phyloP scores from a whole-genome alignment of 108 stramenopile species.

The Aurantiochytrium sp. region DNA sequence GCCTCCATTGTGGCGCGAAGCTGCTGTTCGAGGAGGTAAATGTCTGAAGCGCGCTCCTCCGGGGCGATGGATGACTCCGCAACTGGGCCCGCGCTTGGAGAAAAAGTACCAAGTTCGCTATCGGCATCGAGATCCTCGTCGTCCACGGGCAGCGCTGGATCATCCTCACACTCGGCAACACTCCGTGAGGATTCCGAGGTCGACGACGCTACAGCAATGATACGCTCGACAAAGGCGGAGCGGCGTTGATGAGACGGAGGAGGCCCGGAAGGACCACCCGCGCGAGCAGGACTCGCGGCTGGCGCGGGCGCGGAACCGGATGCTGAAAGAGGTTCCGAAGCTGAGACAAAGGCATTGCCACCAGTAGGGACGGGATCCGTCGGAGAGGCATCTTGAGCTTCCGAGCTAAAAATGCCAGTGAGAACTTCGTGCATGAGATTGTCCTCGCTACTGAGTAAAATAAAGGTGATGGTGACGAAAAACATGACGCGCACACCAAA shows the following conservation, averaged over 20 bases:
- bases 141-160: no score
- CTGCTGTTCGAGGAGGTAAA: neutral
- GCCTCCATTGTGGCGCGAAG: conserved; percentile 3
- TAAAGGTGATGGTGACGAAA: neutral
- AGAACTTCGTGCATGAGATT: conserved; percentile 14
- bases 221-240: no score
- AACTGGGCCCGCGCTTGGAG: neutral
- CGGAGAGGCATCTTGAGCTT: neutral
- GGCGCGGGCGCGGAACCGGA: no score
- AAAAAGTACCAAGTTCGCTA: neutral
- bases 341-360: no score
- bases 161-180: no score
- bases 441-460: neutral
- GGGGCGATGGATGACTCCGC: neutral
- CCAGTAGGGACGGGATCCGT: no score
- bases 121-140: neutral
- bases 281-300: no score
- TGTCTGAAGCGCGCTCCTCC: neutral
- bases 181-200: neutral
- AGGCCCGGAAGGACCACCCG: neutral
- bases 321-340: no score
- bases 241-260: neutral
- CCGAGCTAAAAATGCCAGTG: neutral
- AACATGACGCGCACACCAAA: neutral
- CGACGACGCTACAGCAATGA: neutral